These are phyloP conservation scores for Tetracladium setigerum DNA, from an alignment of 495 filamentous ascomycete species.

Conservation along the genomic window DNA sequence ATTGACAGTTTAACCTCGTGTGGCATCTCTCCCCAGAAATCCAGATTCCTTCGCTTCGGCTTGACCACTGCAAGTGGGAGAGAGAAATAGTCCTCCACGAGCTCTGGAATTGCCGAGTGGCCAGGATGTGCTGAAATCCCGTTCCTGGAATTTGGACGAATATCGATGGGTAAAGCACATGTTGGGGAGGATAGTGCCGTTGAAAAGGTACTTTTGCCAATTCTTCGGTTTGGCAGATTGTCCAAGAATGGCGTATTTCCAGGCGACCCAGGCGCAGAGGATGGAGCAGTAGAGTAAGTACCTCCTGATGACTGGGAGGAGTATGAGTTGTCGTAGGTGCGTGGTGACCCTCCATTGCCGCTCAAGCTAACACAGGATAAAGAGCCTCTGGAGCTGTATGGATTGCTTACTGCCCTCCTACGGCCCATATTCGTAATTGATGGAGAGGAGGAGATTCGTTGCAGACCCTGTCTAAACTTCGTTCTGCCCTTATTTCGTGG, in stretches of 20 bases:
- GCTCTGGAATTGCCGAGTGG: conserved; percentile 16
- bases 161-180: conserved; percentile 57
- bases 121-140: conserved; percentile 17
- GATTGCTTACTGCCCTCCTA: conserved; percentile 58
- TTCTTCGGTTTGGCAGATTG: conserved; percentile 8
- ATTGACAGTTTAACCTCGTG: conserved; percentile 74
- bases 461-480: conserved; percentile 68
- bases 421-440: conserved; percentile 60
- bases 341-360: conserved; percentile 35
- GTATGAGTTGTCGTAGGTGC: conserved; percentile 41
- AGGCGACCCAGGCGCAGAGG: conserved; percentile 42
- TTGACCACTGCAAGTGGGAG: conserved; percentile 19
- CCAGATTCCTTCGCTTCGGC: conserved; percentile 43
- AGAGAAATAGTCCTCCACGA: conserved; percentile 39
- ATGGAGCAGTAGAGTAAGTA: conserved; percentile 54
- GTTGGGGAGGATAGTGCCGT: conserved; percentile 31
- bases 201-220: conserved; percentile 27
- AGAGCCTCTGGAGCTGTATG: conserved; percentile 42
- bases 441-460: conserved; percentile 84
- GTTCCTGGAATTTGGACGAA: conserved; percentile 42
- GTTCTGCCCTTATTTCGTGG: conserved; percentile 64
- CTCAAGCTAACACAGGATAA: conserved; percentile 82
- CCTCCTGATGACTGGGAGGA: conserved; percentile 54
- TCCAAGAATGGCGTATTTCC: conserved; percentile 19
- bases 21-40: conserved; percentile 77